phyloP scores from a whole-genome alignment of 164 flowering plant species.

The Litsea cubeba region DNA sequence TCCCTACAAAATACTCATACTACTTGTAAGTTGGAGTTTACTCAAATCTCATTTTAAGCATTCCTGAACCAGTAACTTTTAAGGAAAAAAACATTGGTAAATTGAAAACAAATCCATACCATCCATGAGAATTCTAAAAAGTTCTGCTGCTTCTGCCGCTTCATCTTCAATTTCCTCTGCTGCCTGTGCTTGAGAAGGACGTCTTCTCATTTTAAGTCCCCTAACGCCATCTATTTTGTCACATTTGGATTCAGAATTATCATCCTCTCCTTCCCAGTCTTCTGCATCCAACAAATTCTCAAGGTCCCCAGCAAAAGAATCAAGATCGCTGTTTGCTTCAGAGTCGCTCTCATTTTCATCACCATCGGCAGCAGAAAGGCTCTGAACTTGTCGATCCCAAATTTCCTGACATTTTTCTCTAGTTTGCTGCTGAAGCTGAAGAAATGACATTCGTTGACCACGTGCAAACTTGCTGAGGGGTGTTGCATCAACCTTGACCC shows the following conservation, averaged over 20 bases:
- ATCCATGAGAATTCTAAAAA: constrained; percentile 91
- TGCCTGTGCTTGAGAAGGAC: constrained; percentile 59
- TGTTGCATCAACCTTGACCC: constrained; percentile 84
- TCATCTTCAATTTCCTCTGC: constrained; percentile 97
- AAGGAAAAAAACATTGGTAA: neutral
- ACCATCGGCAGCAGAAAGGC: constrained; percentile 68
- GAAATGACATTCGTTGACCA: constrained; percentile 97
- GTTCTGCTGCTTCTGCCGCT: constrained; percentile 94
- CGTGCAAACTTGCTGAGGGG: constrained; percentile 90
- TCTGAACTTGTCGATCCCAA: constrained; percentile 88
- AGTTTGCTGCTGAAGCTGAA: constrained; percentile 96
- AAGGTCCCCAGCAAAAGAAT: constrained; percentile 97
- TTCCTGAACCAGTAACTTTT: neutral
- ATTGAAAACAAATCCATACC: constrained; percentile 39
- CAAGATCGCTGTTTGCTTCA: constrained; percentile 93
- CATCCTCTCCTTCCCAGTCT: constrained; percentile 76
- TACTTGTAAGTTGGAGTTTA: no score
- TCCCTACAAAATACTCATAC: no score
- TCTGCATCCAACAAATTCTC: constrained; percentile 98
- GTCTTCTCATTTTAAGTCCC: constrained; percentile 90
- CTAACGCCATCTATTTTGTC: constrained; percentile 65
- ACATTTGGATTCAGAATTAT: constrained; percentile 42
- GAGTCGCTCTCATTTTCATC: constrained; percentile 88
- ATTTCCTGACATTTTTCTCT: constrained; percentile 97
- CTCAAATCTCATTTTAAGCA: no score